These are phyloP conservation scores for Geranium rotundifolium DNA, from an alignment of 345 rosid genomes.

Conservation along the genomic window DNA sequence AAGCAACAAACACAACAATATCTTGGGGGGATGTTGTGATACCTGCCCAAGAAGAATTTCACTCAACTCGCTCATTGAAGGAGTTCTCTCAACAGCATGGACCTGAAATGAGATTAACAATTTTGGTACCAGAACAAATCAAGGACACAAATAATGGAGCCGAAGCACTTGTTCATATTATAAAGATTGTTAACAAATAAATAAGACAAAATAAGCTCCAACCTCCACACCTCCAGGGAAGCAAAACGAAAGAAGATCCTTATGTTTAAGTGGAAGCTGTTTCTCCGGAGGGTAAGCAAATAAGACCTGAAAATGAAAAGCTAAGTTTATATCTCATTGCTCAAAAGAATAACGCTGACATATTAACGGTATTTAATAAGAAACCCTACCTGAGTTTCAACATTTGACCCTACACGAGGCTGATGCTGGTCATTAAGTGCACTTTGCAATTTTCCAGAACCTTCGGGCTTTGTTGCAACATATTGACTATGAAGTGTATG, in stretches of 20 bases:
- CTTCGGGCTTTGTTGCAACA: slow-evolving; percentile 42
- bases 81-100: slow-evolving; percentile 79
- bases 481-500: slow-evolving; percentile 65
- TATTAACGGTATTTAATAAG: neutral
- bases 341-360: neutral
- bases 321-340: slow-evolving; percentile 10
- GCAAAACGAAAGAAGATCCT: slow-evolving; percentile 90
- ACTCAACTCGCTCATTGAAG: slow-evolving; percentile 93
- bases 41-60: slow-evolving; percentile 91
- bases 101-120: slow-evolving; percentile 37
- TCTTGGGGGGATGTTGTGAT: slow-evolving; percentile 1
- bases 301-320: slow-evolving; percentile 50
- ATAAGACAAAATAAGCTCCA: slow-evolving; percentile 9
- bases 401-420: slow-evolving; percentile 59
- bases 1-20: neutral
- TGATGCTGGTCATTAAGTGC: slow-evolving; percentile 19
- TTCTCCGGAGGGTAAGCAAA: slow-evolving; percentile 87
- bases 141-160: too few species aligned
- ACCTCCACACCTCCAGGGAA: slow-evolving; percentile 96
- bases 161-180: too few species aligned
- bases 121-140: neutral
- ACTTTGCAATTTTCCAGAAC: slow-evolving; percentile 37
- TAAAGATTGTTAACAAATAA: neutral
- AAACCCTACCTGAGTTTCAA: slow-evolving; percentile 70
- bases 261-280: slow-evolving; percentile 62